phyloP scores from a whole-genome alignment of 345 rosid species.

The Brassica juncea region DNA sequence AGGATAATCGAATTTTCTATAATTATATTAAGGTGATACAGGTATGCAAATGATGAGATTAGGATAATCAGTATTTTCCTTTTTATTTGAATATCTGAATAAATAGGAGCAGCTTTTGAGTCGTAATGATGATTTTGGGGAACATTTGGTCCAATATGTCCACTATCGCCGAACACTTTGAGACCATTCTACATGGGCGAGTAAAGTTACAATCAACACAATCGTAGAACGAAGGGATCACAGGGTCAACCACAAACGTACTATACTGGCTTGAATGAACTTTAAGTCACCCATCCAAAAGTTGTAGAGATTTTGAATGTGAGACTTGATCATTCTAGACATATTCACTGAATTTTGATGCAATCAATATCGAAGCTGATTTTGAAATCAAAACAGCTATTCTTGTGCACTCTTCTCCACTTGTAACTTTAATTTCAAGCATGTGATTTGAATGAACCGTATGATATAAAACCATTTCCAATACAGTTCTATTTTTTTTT shows the following conservation, averaged over 20 bases:
- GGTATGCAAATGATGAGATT: conserved; percentile 24
- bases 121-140: conserved; percentile 20
- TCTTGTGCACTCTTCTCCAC: not conserved
- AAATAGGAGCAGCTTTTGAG: conserved; percentile 24
- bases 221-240: not conserved
- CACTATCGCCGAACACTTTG: conserved; percentile 39
- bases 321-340: not conserved
- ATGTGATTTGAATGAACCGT: not conserved
- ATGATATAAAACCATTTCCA: not conserved
- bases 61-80: not conserved
- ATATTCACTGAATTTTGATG: not conserved
- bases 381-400: not conserved
- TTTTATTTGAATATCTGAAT: conserved; percentile 10
- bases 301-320: not conserved
- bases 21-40: conserved; percentile 14
- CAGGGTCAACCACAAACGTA: not conserved
- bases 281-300: not conserved
- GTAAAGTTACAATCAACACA: not conserved
- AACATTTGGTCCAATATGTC: conserved; percentile 24
- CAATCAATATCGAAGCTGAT: not conserved
- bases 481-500: not conserved
- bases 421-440: not conserved
- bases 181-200: not conserved
- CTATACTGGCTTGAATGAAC: not conserved
- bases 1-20: conserved; percentile 1